phyloP scores from a whole-genome alignment of 257 asterid genomes.

The Solanum virginianum region DNA sequence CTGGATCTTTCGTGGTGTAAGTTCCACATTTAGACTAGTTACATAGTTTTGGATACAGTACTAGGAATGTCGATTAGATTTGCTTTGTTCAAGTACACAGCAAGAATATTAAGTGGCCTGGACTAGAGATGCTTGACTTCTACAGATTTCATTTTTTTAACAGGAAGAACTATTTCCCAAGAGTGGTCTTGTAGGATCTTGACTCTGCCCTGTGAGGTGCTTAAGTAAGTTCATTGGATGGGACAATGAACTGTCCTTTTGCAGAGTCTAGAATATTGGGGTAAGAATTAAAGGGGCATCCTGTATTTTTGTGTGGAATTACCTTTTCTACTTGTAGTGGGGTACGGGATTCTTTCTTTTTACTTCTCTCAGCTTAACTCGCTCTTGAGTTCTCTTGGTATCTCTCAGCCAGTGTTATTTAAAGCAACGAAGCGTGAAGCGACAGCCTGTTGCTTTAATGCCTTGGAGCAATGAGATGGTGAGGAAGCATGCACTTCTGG shows the following conservation, averaged over 20 bases:
- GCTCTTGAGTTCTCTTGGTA: neutral
- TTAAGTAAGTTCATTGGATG: neutral
- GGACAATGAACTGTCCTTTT: neutral
- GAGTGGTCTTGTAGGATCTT: neutral
- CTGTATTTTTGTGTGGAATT: neutral
- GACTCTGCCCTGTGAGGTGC: neutral
- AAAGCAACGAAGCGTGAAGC: no score
- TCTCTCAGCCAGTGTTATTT: neutral
- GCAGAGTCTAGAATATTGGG: neutral
- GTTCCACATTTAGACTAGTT: neutral
- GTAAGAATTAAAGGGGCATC: neutral
- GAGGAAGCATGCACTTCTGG: no score
- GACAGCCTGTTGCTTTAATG: no score
- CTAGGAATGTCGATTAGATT: neutral
- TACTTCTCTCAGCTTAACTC: neutral
- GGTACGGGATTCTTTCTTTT: neutral
- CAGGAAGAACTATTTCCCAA: neutral
- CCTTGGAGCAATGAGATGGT: no score
- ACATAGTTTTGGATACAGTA: neutral
- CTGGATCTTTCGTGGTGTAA: neutral
- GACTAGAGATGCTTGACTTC: neutral
- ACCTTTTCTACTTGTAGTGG: neutral
- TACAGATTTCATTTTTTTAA: neutral
- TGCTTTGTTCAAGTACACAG: neutral
- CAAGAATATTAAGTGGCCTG: neutral